Evolutionary conservation across 2,329 filamentous ascomycete genomes (phyloP).

Genomic region (Colletotrichum lindemuthianum): DNA sequence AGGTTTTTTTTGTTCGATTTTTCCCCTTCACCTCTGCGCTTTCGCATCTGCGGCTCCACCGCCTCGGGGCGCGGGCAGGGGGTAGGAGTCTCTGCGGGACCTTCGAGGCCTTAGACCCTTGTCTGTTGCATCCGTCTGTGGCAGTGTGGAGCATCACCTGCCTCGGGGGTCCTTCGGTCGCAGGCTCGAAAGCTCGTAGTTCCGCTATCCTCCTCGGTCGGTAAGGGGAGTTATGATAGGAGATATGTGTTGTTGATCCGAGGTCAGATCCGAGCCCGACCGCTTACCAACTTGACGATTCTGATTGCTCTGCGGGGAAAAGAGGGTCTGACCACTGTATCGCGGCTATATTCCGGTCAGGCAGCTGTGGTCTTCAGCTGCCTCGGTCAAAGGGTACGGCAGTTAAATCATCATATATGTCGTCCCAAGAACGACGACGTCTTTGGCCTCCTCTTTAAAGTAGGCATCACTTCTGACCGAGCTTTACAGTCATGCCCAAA

Average conservation of each 20-base stretch:
- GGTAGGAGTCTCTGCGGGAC: constrained; percentile 11
- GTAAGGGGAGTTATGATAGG: constrained; percentile 34
- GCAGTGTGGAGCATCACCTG: constrained; percentile 6
- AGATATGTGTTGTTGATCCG: constrained; percentile 21
- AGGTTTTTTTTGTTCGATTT: constrained; percentile 5
- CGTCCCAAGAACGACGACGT: too few species aligned
- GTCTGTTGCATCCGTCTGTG: constrained; percentile 19
- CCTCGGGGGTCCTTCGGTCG: constrained; percentile 34
- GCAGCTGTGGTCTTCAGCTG: too few species aligned
- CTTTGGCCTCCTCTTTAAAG: too few species aligned
- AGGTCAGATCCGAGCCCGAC: constrained; percentile 19
- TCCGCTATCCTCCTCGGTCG: constrained; percentile 33
- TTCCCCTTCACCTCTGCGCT: background rate
- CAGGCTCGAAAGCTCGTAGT: constrained; percentile 33
- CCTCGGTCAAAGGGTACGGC: too few species aligned
- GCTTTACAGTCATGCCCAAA: too few species aligned
- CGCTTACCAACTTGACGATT: constrained; percentile 16
- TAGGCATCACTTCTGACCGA: too few species aligned
- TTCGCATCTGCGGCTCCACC: constrained; percentile 1
- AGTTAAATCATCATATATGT: too few species aligned
- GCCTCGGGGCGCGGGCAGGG: constrained; percentile 4
- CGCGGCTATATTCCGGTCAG: too few species aligned
- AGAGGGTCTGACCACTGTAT: background rate
- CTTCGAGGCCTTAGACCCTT: constrained; percentile 10
- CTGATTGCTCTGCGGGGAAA: constrained; percentile 10